A percentile compares a stretch with the other conserved stretches of the same genome.
Evolutionary conservation across 306 rosid genomes (phyloP).

Genomic region (Glycine tomentella): DNA sequence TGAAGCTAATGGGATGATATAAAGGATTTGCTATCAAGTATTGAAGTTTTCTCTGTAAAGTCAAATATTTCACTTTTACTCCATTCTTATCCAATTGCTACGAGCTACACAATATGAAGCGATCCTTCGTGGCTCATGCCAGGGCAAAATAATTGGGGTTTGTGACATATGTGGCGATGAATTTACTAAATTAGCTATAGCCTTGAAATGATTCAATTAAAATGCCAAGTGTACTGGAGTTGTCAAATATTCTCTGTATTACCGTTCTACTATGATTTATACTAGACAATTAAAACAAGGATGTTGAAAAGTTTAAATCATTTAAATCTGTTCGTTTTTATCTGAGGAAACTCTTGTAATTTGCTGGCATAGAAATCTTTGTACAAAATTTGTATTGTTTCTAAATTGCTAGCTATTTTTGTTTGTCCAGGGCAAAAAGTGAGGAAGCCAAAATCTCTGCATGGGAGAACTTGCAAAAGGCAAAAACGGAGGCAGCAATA

Average conservation of each 20-base stretch:
- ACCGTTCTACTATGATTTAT: neutral
- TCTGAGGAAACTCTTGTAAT: neutral
- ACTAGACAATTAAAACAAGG: neutral
- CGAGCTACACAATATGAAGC: neutral
- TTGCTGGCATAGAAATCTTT: neutral
- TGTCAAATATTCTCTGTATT: neutral
- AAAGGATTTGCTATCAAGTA: neutral
- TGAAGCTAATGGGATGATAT: neutral
- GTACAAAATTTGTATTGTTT: too few relatives aligned
- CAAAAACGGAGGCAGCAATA: slow-evolving; percentile 88
- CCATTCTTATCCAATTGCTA: neutral
- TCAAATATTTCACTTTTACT: neutral
- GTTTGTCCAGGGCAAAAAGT: slow-evolving; percentile 70
- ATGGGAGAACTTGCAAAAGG: slow-evolving; percentile 93
- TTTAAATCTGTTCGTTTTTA: slow-evolving; percentile 10
- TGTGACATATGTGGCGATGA: neutral
- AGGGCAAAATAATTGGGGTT: neutral
- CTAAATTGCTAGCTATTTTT: slow-evolving; percentile 13
- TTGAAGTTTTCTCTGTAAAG: neutral
- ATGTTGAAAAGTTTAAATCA: slow-evolving; percentile 3
- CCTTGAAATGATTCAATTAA: neutral
- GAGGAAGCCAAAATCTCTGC: slow-evolving; percentile 84
- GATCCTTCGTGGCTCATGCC: neutral
- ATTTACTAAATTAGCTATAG: neutral
- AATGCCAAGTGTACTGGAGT: neutral